Evolutionary conservation across 1,139 yeast genomes (phyloP), one percentile per base, ranked within the genome.

Genomic region (Pichia sp.): DNA sequence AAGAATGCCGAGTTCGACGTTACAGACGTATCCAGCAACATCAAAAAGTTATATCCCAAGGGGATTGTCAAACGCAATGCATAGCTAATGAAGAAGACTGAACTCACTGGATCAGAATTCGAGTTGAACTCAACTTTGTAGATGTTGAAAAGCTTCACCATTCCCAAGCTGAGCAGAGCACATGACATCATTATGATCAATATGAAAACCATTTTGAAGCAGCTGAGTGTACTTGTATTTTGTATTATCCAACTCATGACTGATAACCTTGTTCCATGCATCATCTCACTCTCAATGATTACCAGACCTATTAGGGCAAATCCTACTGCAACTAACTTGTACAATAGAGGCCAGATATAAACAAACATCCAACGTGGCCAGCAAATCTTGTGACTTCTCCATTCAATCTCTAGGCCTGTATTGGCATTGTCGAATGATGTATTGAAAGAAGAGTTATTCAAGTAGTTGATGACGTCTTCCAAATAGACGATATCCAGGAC

Each of bases 51-150:
- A 71, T 87, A 89, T 40, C 89, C 82, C 60, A 89, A 74, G 3
- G 96, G 96, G 14, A 89, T 84, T 0, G 96, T 87, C 66, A 89
- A 74, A 60, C 96, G 81, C 54, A 93, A 88, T 38, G 88, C 83
- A 64, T 89, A 89, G 64, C 88, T 86, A 29, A 92, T 83, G 68
- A 87, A 89, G 68, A 88, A 89, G 48, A 89, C 76, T 40, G 87
- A 78, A 34, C 90, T 83, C 0, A 87, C 86, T 0, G 89, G 86
- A 64, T 87, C 93, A 0, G 93, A 84, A 54, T 84, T 79, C 54
- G 73, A 70, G 54, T 76, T 75, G 38, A 76, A 79, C 40, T 87
- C 92, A 60, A 89, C 75, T 59, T 87, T 92, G 66, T 88, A 89
- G 69, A 85, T 77, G 66, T 86, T 85, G 75, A 89, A 89, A 12